phyloP scores from a whole-genome alignment of 2,329 filamentous ascomycete species.

The Balansia obtecta region DNA sequence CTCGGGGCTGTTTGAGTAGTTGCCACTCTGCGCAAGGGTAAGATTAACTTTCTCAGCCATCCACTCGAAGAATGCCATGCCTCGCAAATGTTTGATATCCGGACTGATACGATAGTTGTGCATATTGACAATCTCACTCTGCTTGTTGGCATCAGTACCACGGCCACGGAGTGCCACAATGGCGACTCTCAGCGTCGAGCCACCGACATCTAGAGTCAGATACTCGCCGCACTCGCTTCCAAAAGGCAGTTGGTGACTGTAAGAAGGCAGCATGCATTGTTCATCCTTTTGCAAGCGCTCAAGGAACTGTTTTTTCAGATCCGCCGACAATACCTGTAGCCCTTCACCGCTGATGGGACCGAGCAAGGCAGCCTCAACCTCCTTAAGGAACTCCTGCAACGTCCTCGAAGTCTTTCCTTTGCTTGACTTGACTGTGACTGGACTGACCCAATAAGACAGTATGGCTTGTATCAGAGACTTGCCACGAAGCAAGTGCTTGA shows the following conservation, averaged over 20 bases:
- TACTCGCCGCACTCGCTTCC: slow-evolving; percentile 47
- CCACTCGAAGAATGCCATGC: slow-evolving; percentile 54
- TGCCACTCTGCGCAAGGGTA: slow-evolving; percentile 35
- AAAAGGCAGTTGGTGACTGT: slow-evolving; percentile 50
- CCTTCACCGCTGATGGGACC: slow-evolving; percentile 32
- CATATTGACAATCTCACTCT: slow-evolving; percentile 41
- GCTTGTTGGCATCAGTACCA: slow-evolving; percentile 21
- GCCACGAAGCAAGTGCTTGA: slow-evolving; percentile 46
- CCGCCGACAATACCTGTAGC: slow-evolving; percentile 33
- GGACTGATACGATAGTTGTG: slow-evolving; percentile 43
- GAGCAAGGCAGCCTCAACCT: slow-evolving; percentile 41
- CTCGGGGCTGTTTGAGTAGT: slow-evolving; percentile 22
- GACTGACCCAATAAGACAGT: slow-evolving; percentile 39
- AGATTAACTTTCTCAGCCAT: slow-evolving; percentile 49
- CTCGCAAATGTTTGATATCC: slow-evolving; percentile 42
- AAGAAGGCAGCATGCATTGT: slow-evolving; percentile 53
- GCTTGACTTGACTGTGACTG: slow-evolving; percentile 21
- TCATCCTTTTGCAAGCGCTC: slow-evolving; percentile 38
- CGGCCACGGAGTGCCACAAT: slow-evolving; percentile 46
- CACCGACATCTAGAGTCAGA: slow-evolving; percentile 55
- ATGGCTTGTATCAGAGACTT: slow-evolving; percentile 47
- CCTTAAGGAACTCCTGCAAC: slow-evolving; percentile 40
- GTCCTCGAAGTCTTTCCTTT: slow-evolving; percentile 16
- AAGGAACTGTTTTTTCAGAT: slow-evolving; percentile 42
- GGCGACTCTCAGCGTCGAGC: slow-evolving; percentile 53